Base-by-base conservation (phyloP, 176 grass and related monocot species). In the Hyparrhenia diplandra region DNA sequence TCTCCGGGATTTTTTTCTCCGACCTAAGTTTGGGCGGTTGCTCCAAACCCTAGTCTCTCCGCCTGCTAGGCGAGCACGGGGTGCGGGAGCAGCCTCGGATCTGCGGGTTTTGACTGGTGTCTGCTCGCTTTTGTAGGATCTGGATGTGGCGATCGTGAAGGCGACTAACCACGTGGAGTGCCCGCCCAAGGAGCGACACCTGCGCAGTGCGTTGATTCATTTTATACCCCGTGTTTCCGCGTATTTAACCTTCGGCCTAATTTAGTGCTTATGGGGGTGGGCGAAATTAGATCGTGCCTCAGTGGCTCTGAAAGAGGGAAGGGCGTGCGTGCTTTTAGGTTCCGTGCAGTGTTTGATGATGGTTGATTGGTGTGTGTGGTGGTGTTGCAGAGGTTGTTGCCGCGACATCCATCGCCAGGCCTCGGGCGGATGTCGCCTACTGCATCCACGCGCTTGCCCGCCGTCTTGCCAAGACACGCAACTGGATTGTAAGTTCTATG, bases 111-210 rank as follows among this genome's bases (percentile, higher is more conserved):
- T 91, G 86, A 87, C 66, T 6, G 66, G 11, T 37, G 61, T 65
- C 64, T 49, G 17, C 36, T 86, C 20, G 60, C 13, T 64, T 83
- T 88, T 90, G 68, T 92, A 99, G 97, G 91, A 99, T 91, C 90
- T 99, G 97, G 97, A 99, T 91, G 97, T 99, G 85, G 90, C 97
- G 77, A 99, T 99, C 87, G 90, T 99, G 79, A 99, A 99, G 91
- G 87, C 95, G 64, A 95, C 95, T 65, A 98, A 98, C 71, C 95
- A 98, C 80, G 86, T 93, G 64, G 95, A 98, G 76, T 69, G 87
- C 85, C 90, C 93, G 27, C 97, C 97, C 60, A 99, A 99, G 88
- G 97, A 99, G 80, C 87, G 93, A 18, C 91, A 99, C 80, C 90
- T 99, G n/a, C 89, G 93, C 63, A 99, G 97, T 99, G 64, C 79